These are phyloP conservation scores for Apiotrichum brassicae DNA, from an alignment of 1,284 basidiomycete species.

Conservation along the genomic window DNA sequence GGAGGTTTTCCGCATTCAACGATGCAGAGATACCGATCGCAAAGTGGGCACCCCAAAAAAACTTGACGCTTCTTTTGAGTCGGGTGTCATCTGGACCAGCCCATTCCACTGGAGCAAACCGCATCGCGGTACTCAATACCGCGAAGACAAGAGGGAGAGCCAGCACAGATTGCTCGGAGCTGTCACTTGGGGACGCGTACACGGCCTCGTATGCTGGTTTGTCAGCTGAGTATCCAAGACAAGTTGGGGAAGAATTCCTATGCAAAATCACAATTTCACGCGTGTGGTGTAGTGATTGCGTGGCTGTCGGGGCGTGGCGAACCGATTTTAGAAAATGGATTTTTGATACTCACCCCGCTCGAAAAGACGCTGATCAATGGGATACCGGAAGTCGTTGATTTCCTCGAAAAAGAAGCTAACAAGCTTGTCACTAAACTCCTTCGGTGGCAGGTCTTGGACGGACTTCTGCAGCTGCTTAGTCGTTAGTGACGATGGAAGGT, in stretches of 20 bases:
- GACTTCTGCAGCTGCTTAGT: conserved; percentile 53
- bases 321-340: too few relatives aligned
- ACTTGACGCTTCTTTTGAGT: conserved; percentile 66
- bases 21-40: conserved; percentile 53
- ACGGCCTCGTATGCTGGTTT: conserved; percentile 66
- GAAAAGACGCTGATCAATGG: conserved; percentile 78
- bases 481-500: conserved; percentile 52
- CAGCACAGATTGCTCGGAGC: conserved; percentile 20
- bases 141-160: conserved; percentile 77
- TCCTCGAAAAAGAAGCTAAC: conserved; percentile 43
- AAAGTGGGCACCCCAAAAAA: conserved; percentile 64
- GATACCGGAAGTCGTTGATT: conserved; percentile 89
- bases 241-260: too few relatives aligned
- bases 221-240: too few relatives aligned
- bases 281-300: too few relatives aligned
- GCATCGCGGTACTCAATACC: conserved; percentile 78
- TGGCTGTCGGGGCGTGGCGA: too few relatives aligned
- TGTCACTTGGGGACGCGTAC: conserved; percentile 47
- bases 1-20: conserved; percentile 80
- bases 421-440: conserved; percentile 59
- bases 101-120: conserved; percentile 73
- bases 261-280: too few relatives aligned
- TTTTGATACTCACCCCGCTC: conserved; percentile 48
- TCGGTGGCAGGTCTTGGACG: conserved; percentile 70
- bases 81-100: conserved; percentile 64